These are phyloP conservation scores for Hygrophorus russula DNA, from an alignment of 768 basidiomycete genomes.

Conservation along the genomic window DNA sequence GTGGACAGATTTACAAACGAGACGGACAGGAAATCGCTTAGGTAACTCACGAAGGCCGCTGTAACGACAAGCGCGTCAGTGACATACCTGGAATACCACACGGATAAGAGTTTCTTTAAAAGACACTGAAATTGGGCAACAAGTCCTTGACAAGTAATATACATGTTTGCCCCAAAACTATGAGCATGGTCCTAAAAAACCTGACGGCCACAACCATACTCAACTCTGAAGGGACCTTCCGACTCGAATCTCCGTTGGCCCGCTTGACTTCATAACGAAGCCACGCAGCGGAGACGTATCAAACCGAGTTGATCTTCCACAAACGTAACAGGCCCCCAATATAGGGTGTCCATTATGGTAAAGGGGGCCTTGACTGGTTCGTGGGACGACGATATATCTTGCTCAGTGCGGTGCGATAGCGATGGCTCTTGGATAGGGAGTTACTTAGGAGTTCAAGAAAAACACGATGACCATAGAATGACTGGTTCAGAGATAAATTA, in stretches of 20 bases:
- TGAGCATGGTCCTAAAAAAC: not conserved
- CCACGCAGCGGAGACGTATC: not conserved
- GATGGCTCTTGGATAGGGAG: no score
- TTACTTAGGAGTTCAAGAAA: not conserved
- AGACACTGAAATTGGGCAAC: slow-evolving; percentile 8
- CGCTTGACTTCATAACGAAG: slow-evolving; percentile 4
- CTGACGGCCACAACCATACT: not conserved
- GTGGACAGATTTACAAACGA: no score
- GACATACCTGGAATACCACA: no score
- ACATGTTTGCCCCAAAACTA: slow-evolving; percentile 4
- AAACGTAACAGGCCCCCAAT: slow-evolving; percentile 5
- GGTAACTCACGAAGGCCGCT: no score
- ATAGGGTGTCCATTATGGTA: not conserved
- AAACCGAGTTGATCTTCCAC: slow-evolving; percentile 2
- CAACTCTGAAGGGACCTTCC: slow-evolving; percentile 4
- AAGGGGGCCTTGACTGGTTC: slow-evolving; percentile 5
- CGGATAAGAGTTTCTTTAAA: slow-evolving; percentile 44
- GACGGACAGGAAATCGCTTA: no score
- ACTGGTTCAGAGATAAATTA: no score
- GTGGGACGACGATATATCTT: not conserved
- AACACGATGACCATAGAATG: not conserved
- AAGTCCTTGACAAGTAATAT: not conserved
- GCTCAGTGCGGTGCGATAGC: no score
- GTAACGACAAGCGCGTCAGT: no score
- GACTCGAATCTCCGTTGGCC: not conserved